Evolutionary conservation across 2,329 filamentous ascomycete species (phyloP).

Genomic region (Mycosphaerelloides madeirae): DNA sequence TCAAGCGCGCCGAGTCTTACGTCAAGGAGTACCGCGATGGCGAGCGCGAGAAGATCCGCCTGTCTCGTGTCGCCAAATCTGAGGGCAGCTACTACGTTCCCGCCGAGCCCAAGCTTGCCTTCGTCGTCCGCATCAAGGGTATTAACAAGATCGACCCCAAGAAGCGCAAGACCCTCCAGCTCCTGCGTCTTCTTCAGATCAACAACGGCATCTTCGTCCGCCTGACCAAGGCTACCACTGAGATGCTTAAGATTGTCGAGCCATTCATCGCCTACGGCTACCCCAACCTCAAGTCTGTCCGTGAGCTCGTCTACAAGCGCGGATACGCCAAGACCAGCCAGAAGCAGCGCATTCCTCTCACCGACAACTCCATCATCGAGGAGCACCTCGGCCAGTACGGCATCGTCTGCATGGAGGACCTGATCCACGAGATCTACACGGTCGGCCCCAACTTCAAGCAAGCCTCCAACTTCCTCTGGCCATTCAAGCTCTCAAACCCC

Average conservation of each 20-base stretch:
- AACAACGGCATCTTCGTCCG: slow-evolving; percentile 99
- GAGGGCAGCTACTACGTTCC: slow-evolving; percentile 91
- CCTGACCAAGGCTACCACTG: slow-evolving; percentile 92
- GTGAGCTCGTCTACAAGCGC: slow-evolving; percentile 99
- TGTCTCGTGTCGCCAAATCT: slow-evolving; percentile 82
- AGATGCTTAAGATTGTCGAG: slow-evolving; percentile 98
- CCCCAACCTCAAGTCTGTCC: slow-evolving; percentile 98
- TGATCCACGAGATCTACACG: slow-evolving; percentile 98
- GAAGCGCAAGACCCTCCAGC: slow-evolving; percentile 99
- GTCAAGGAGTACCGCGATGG: slow-evolving; percentile 98
- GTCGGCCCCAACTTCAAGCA: slow-evolving; percentile 99
- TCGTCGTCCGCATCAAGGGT: slow-evolving; percentile 99
- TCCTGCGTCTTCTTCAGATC: slow-evolving; percentile 99
- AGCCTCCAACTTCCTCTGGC: slow-evolving; percentile 98
- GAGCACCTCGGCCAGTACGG: slow-evolving; percentile 95
- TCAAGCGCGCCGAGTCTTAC: slow-evolving; percentile 99
- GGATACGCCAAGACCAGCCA: slow-evolving; percentile 92
- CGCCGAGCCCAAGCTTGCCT: slow-evolving; percentile 93
- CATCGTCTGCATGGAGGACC: slow-evolving; percentile 98
- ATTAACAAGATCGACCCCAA: slow-evolving; percentile 99
- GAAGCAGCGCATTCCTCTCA: slow-evolving; percentile 94
- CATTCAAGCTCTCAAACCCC: slow-evolving; percentile 99
- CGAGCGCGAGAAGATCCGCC: slow-evolving; percentile 97
- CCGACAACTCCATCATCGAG: slow-evolving; percentile 97
- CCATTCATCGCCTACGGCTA: slow-evolving; percentile 99